Percentiles rank a stretch among this genome's conserved stretches.
phyloP scores from a whole-genome alignment of 2,329 filamentous ascomycete species.

The Pseudogymnoascus sp. region DNA sequence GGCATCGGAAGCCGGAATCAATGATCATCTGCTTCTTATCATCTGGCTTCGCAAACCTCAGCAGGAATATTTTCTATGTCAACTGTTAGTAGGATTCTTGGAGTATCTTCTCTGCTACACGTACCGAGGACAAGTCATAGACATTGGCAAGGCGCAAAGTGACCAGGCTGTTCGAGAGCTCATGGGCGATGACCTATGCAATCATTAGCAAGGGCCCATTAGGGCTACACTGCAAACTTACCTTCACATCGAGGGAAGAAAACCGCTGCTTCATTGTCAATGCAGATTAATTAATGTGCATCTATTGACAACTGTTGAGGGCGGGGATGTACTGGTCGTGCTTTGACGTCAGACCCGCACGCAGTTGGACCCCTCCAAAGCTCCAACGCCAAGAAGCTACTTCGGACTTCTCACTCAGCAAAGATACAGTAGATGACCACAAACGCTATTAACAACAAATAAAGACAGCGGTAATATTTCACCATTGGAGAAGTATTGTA shows the following conservation, averaged over 20 bases:
- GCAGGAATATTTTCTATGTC: constrained; percentile 72
- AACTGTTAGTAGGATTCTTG: constrained; percentile 15
- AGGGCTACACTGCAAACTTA: constrained; percentile 24
- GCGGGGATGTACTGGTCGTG: constrained; percentile 1
- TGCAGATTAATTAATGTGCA: constrained; percentile 6
- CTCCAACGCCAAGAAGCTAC: constrained; percentile 7
- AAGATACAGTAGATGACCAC: background rate
- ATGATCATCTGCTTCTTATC: constrained; percentile 83
- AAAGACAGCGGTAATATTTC: background rate
- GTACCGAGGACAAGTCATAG: constrained; percentile 81
- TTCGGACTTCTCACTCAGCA: background rate
- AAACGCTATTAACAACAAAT: background rate
- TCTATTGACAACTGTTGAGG: constrained; percentile 4
- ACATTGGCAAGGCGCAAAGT: constrained; percentile 81
- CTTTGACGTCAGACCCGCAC: constrained; percentile 10
- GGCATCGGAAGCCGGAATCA: constrained; percentile 92
- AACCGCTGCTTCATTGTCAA: constrained; percentile 65
- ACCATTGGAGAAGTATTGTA: background rate
- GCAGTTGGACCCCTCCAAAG: constrained; percentile 2
- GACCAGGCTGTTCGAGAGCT: constrained; percentile 70
- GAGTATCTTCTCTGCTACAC: constrained; percentile 17
- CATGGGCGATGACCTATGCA: constrained; percentile 77
- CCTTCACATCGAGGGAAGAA: constrained; percentile 70
- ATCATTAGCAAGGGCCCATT: background rate
- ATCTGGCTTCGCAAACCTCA: constrained; percentile 90